phyloP scores from a whole-genome alignment of 257 asterid genomes.

The Fraxinus pennsylvanica region DNA sequence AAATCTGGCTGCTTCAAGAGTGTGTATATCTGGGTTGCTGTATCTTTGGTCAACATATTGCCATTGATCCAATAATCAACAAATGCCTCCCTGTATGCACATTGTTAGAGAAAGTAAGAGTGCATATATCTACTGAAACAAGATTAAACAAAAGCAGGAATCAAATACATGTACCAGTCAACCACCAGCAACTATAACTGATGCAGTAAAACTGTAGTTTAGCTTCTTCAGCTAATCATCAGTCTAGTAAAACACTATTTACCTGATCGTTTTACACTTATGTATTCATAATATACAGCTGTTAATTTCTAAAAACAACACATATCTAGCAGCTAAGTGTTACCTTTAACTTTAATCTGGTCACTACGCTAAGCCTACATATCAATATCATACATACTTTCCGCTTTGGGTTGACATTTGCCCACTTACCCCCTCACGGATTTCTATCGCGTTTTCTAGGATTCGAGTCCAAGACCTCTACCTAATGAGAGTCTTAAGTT shows the following conservation, averaged over 20 bases:
- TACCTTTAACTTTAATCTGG: neutral
- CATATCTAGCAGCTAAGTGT: neutral
- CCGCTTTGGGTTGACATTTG: neutral
- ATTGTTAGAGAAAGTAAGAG: constrained; percentile 20
- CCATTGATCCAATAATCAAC: constrained; percentile 83
- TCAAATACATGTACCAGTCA: constrained; percentile 5
- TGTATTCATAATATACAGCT: constrained; percentile 1
- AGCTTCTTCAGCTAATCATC: constrained; percentile 7
- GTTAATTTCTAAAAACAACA: neutral
- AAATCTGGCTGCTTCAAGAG: constrained; percentile 86
- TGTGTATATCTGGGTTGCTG: constrained; percentile 69
- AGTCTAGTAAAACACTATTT: neutral
- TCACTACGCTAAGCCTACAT: constrained; percentile 10
- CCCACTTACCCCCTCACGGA: too few relatives aligned
- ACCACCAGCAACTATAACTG: constrained; percentile 17
- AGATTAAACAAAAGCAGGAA: constrained; percentile 12
- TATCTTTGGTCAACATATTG: constrained; percentile 87
- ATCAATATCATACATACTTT: neutral
- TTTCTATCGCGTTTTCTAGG: too few relatives aligned
- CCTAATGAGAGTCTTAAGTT: too few relatives aligned
- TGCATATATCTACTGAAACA: constrained; percentile 19
- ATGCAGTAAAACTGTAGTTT: constrained; percentile 1
- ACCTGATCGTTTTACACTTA: neutral
- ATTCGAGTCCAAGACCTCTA: too few relatives aligned
- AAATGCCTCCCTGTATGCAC: constrained; percentile 81